Evolutionary conservation across 2,329 filamentous ascomycete species (phyloP).

Genomic region (Cladosporium austrohemisphaericum): DNA sequence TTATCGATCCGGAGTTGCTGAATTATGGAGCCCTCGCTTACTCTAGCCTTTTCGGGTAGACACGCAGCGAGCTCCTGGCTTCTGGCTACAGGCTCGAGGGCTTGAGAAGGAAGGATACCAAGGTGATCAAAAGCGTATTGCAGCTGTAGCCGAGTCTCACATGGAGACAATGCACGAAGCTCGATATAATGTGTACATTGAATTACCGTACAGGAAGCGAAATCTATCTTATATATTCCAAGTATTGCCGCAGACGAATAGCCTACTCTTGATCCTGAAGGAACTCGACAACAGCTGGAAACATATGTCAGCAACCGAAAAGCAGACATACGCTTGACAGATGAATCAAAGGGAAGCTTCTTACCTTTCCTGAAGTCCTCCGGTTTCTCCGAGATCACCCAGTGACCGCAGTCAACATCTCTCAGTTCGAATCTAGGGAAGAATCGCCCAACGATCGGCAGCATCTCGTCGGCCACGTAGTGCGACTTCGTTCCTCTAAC

Average conservation of each 20-base stretch:
- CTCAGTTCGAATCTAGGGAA: constrained; percentile 72
- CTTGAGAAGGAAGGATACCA: too few species aligned
- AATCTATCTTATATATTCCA: constrained; percentile 1
- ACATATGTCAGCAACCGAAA: constrained; percentile 17
- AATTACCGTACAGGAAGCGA: constrained; percentile 1
- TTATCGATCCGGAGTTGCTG: too few species aligned
- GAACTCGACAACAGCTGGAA: constrained; percentile 61
- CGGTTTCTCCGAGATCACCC: constrained; percentile 85
- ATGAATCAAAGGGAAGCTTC: neutral
- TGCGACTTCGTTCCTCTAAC: constrained; percentile 71
- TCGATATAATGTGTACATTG: neutral
- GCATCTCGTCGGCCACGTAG: constrained; percentile 75
- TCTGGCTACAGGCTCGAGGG: too few species aligned
- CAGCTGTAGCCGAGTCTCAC: too few species aligned
- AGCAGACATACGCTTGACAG: neutral
- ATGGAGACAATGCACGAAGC: too few species aligned
- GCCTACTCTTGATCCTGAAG: constrained; percentile 49
- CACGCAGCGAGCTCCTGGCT: too few species aligned
- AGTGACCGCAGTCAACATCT: constrained; percentile 77
- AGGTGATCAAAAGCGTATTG: too few species aligned
- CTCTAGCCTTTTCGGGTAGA: neutral
- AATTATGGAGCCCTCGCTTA: too few species aligned
- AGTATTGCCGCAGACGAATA: neutral
- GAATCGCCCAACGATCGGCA: constrained; percentile 76
- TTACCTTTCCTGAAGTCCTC: constrained; percentile 71